Conservation (phyloP, 331 rosid genomes). For the Ulmus americana region DNA sequence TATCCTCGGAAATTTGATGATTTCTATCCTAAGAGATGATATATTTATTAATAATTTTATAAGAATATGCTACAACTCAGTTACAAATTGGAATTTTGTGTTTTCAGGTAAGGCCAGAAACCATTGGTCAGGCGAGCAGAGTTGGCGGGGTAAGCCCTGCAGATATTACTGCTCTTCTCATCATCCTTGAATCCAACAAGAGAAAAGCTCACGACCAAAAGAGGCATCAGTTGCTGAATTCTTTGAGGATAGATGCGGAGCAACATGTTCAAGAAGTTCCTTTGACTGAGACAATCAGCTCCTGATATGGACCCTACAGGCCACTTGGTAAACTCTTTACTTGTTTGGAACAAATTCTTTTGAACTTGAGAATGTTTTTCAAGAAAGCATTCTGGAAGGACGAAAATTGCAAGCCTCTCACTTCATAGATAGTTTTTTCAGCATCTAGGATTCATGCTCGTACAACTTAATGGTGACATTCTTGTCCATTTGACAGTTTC, state of each 20-base stretch:
- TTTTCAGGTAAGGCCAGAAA: conserved; percentile 89
- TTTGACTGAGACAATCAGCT: conserved; percentile 44
- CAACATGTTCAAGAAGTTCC: conserved; percentile 39
- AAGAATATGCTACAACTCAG: neutral
- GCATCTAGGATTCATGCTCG: no score
- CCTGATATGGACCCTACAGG: conserved; percentile 25
- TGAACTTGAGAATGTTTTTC: neutral
- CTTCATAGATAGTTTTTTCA: no score
- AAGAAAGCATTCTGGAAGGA: neutral
- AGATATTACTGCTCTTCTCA: conserved; percentile 82
- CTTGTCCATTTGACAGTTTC: no score
- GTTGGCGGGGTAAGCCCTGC: conserved; percentile 99
- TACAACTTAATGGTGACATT: no score
- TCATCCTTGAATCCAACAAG: conserved; percentile 66
- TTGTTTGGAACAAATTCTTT: neutral
- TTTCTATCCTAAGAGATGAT: no score
- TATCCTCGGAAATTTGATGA: no score
- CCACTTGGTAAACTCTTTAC: neutral
- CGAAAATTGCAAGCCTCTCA: neutral
- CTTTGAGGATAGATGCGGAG: conserved; percentile 33
- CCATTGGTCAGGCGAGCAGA: conserved; percentile 93
- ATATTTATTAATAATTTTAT: neutral
- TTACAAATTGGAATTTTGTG: conserved; percentile 5
- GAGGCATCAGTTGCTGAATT: conserved; percentile 48
- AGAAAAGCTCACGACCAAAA: conserved; percentile 61